Evolutionary conservation across 2,329 filamentous ascomycete genomes (phyloP), one percentile per base, ranked within the genome.

Genomic region (Dendrostoma leiphaemia): DNA sequence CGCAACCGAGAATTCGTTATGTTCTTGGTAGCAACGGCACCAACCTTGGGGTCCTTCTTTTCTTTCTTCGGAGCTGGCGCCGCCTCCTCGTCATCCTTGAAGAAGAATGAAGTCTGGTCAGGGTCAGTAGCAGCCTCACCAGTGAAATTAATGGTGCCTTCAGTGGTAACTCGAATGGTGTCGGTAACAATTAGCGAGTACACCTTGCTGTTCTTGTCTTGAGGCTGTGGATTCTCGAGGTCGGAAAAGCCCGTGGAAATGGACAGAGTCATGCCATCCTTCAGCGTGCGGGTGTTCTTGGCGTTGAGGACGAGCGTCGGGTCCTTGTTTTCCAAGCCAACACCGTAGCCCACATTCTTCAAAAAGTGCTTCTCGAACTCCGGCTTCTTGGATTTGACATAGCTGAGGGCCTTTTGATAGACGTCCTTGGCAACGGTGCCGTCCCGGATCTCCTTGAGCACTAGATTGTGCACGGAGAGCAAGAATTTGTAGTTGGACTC

Each of bases 81-180:
- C 59, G 90, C 84, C 62, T 95, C 90, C 67, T 96, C 91, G 58
- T 96, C 91, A 62, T 97, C 93, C 67, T 96, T 96, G 78, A 99
- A 99, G 74, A 97, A 97, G 78, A 99, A 99, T 0, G 93, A 96
- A 35, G 93, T 93, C 4, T 91, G 91, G 65, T 97, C 94, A 56
- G 96, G 84, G 66, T 96, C 93, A 26, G 90, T 89, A 2, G 92
- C 86, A 0, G 93, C 92, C 67, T 97, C 92, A 56, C 91, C 91
- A 17, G 94, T 99, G 73, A 99, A 97, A 26, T 97, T 85, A 29
- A 91, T 87, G 1, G 88, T 55, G 17, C 52, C 83, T 48, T 96
- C 91, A n/a, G 75, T 75, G 6, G 88, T 90, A 47, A 97, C 91
- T 63, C 94, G 90, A 41, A 99, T 87, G 0, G 95, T 99, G 71